Evolutionary conservation across 1,284 basidiomycete genomes (phyloP), one percentile per base, ranked within the genome.

Genomic region (Meira nashicola): DNA sequence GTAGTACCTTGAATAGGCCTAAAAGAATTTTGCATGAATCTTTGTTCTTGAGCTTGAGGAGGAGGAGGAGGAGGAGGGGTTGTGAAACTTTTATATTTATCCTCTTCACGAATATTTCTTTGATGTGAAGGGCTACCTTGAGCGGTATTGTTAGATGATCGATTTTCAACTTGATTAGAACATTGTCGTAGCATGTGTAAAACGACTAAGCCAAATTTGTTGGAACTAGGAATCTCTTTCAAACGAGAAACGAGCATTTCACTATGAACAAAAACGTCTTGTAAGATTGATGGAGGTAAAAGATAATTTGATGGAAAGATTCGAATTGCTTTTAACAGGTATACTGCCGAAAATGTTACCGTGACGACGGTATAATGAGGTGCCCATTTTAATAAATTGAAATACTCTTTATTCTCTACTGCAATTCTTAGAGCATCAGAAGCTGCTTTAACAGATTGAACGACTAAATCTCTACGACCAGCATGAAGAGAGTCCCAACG

Each of bases 331-430:
- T 95, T 94, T 64, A 95, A 84, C 33, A 95, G 81, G 82, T 93
- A 94, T 12, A 94, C 84, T 2, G 89, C 91, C 7, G 91, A 90
- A 79, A 95, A 95, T 1, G 90, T 89, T 17, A 90, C 88, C 0
- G 89, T 92, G 58, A 92, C 92, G 54, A 94, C 86, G 66, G 86
- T 89, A 76, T 94, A 92, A 75, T 94, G 92, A 17, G 92, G 90
- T 0, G 92, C 90, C 79, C 93, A 93, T 83, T 55, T 90, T 82
- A 44, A 89, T 88, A 64, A 88, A 87, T 54, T 88, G 86, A 71
- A 83, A 71, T 90, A 90, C 50, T 87, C 86, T 2, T 85, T 82
- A 33, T 88, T 89, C 61, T 84, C 86, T 64, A 92, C 82, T 78
- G 91, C 89, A 60, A 88, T 87, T 39, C 85, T 84, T 40, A 95